These are phyloP conservation scores for Plantago rigida DNA, from an alignment of 305 asterid genomes.

Conservation along the genomic window DNA sequence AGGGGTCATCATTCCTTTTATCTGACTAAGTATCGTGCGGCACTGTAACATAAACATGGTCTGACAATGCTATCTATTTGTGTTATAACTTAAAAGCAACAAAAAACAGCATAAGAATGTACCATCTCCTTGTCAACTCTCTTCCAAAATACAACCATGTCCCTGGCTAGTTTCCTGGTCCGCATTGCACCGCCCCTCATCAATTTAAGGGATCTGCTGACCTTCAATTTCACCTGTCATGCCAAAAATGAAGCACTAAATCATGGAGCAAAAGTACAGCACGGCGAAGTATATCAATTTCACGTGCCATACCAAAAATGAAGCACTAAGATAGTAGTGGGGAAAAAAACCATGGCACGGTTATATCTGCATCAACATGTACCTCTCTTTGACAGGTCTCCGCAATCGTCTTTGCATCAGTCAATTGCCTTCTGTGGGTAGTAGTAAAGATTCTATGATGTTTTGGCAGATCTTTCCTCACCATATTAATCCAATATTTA, in stretches of 20 bases:
- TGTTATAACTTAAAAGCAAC: neutral
- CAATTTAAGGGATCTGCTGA: conserved; percentile 76
- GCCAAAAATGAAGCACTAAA: conserved; percentile 16
- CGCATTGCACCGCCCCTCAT: conserved; percentile 84
- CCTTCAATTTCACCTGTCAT: conserved; percentile 83
- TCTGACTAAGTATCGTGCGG: conserved; percentile 8
- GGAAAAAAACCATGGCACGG: conserved; percentile 13
- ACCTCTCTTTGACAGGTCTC: conserved; percentile 98
- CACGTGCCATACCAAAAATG: neutral
- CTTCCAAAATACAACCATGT: conserved; percentile 94
- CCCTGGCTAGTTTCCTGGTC: conserved; percentile 84
- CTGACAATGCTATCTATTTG: neutral
- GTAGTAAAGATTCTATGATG: conserved; percentile 68
- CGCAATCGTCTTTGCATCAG: conserved; percentile 76
- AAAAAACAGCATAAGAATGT: conserved; percentile 22
- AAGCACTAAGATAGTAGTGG: conserved; percentile 6
- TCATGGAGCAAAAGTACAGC: conserved; percentile 16
- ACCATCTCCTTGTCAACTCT: conserved; percentile 99
- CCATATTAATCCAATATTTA: conserved; percentile 79
- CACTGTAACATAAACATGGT: neutral
- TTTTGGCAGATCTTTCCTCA: conserved; percentile 81
- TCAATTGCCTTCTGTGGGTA: conserved; percentile 64
- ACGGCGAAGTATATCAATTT: conserved; percentile 11
- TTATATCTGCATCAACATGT: conserved; percentile 18
- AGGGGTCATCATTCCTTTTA: conserved; percentile 2